Evolutionary conservation across 225 moss, liverwort and hornwort genomes (phyloP), one percentile per base, ranked within the genome.

Genomic region (Pseudoscleropodium purum): DNA sequence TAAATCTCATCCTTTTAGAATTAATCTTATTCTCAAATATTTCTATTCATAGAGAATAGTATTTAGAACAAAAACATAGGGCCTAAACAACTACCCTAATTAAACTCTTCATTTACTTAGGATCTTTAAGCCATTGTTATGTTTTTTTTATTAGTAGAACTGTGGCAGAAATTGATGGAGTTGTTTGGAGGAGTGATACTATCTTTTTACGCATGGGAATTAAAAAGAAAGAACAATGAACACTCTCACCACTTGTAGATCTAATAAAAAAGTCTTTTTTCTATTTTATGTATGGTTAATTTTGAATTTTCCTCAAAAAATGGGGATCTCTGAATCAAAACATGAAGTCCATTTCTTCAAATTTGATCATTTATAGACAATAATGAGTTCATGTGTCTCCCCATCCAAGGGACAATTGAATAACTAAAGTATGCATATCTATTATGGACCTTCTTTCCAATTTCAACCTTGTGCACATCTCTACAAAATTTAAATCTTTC

Each of bases 361-460:
- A 57, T 15, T 15, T 56, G 10, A 56, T 37, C 25, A 37, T 16
- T 0, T 1, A 0, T 56, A 10, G 2, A 37, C 25, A 56, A 37
- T 10, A 37, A 10, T 17, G 17, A n/a, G 7, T 57, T 26, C 1
- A 17, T 26, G 4, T 51, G 1, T 76, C 1, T 57, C 56, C 6
- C 3, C 7, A 0, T 27, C 3, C 0, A 59, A 27, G 0, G 0
- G 18, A 39, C 0, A 0, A 1, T 56, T 37, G 16, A n/a, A n/a
- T 27, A 79, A n/a, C 4, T n/a, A n/a, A 57, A 0, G 11, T 27
- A 27, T 7, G 2, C 11, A 79, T 26, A 27, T 26, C 11, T 4
- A 57, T 10, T 17, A 11, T 25, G 0, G 1, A 10, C 6, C 54
- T 0, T 16, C 8, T 26, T 57, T 57, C 6, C 2, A 56, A 2